Conservation (phyloP, 768 basidiomycete genomes). For the Infundibulicybe gibba region DNA sequence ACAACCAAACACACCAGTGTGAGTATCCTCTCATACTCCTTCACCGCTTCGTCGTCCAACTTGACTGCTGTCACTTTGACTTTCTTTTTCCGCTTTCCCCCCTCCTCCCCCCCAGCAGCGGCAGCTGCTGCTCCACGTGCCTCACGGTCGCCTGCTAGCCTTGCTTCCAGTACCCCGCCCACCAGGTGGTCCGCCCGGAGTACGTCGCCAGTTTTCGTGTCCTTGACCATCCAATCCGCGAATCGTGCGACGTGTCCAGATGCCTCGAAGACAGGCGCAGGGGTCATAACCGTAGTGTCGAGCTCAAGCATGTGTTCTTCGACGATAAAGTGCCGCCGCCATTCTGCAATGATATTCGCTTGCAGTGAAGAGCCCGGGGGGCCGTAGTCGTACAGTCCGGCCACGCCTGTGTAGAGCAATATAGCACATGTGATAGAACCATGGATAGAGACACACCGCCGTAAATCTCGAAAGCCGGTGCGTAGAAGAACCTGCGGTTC, state of each 20-base stretch:
- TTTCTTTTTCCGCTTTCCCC: slow-evolving; percentile 81
- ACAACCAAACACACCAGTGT: slow-evolving; percentile 66
- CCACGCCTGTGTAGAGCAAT: slow-evolving; percentile 61
- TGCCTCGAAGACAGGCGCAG: slow-evolving; percentile 90
- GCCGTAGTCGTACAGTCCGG: slow-evolving; percentile 97
- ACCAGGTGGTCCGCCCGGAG: slow-evolving; percentile 96
- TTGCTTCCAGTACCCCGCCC: slow-evolving; percentile 85
- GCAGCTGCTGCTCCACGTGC: slow-evolving; percentile 76
- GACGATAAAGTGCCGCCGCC: slow-evolving; percentile 97
- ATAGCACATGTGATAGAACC: neutral
- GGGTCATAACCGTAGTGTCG: slow-evolving; percentile 97
- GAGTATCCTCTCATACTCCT: slow-evolving; percentile 77
- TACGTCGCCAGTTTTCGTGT: slow-evolving; percentile 91
- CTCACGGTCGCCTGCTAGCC: slow-evolving; percentile 87
- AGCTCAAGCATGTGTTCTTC: slow-evolving; percentile 99
- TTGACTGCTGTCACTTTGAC: slow-evolving; percentile 65
- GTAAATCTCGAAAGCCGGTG: slow-evolving; percentile 98
- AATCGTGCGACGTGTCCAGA: slow-evolving; percentile 98
- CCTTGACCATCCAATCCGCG: slow-evolving; percentile 99
- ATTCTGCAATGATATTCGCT: slow-evolving; percentile 94
- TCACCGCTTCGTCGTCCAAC: slow-evolving; percentile 69
- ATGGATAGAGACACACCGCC: slow-evolving; percentile 63
- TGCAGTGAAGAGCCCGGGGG: slow-evolving; percentile 95
- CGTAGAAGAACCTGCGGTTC: slow-evolving; percentile 93
- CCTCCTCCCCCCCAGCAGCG: slow-evolving; percentile 52